phyloP scores from a whole-genome alignment of 2,329 filamentous ascomycete species.

The Chaetothyriales sp. region DNA sequence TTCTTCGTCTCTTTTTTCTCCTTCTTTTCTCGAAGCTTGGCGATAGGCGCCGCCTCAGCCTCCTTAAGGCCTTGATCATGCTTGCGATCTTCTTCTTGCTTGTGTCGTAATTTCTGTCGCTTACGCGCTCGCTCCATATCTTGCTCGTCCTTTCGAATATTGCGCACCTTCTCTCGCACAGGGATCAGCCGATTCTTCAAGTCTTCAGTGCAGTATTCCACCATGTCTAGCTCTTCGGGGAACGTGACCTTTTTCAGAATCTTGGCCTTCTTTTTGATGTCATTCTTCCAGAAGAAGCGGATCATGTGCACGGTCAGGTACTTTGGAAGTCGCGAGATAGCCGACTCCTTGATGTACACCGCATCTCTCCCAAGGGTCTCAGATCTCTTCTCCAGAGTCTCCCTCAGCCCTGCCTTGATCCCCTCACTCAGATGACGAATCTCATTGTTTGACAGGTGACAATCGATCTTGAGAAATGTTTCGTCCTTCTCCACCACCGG shows the following conservation, averaged over 20 bases:
- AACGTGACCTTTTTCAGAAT: slow-evolving; percentile 99
- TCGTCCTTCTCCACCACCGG: slow-evolving; percentile 53
- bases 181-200: slow-evolving; percentile 70
- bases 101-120: slow-evolving; percentile 60
- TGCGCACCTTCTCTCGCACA: slow-evolving; percentile 89
- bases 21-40: slow-evolving; percentile 33
- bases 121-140: slow-evolving; percentile 86
- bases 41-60: slow-evolving; percentile 26
- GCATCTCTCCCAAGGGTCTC: slow-evolving; percentile 62
- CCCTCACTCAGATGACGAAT: slow-evolving; percentile 89
- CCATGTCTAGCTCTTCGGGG: slow-evolving; percentile 76
- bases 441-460: slow-evolving; percentile 64
- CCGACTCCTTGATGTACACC: slow-evolving; percentile 77
- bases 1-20: slow-evolving; percentile 34
- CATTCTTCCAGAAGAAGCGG: slow-evolving; percentile 93
- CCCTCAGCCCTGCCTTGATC: slow-evolving; percentile 62
- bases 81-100: slow-evolving; percentile 38
- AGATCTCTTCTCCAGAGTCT: slow-evolving; percentile 84
- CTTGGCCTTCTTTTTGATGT: slow-evolving; percentile 96
- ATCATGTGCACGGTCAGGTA: slow-evolving; percentile 96
- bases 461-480: slow-evolving; percentile 80
- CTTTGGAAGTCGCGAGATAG: slow-evolving; percentile 78
- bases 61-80: slow-evolving; percentile 22
- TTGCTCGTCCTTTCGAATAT: slow-evolving; percentile 86
- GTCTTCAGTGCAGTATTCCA: slow-evolving; percentile 91